Conservation (phyloP, 371 early-diverging fungal genomes). For the Circinella umbellata region DNA sequence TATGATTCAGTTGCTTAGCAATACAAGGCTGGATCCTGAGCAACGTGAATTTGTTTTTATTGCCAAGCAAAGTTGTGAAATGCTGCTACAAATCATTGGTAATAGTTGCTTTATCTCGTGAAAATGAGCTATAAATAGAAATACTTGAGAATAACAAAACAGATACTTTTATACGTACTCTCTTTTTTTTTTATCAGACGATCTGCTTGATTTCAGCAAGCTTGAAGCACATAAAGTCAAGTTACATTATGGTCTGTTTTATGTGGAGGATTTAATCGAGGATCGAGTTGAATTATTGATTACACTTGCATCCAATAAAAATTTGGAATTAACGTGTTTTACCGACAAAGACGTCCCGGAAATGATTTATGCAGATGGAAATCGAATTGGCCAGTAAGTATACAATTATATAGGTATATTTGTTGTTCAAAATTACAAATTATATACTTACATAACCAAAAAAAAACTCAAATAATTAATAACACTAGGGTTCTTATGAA, state of each 20-base stretch:
- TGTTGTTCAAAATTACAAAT: too few species aligned
- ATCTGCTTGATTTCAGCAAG: slow-evolving; percentile 67
- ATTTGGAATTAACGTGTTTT: slow-evolving; percentile 55
- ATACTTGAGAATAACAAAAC: too few species aligned
- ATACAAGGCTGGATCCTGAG: slow-evolving; percentile 56
- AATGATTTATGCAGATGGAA: slow-evolving; percentile 54
- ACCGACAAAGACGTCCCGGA: slow-evolving; percentile 43
- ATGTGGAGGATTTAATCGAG: slow-evolving; percentile 59
- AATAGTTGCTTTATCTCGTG: not conserved
- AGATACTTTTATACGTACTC: too few species aligned
- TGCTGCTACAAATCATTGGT: slow-evolving; percentile 64
- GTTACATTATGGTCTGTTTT: slow-evolving; percentile 54
- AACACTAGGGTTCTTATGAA: slow-evolving; percentile 44
- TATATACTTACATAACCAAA: too few species aligned
- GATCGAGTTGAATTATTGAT: slow-evolving; percentile 61
- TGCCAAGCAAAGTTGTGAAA: slow-evolving; percentile 65
- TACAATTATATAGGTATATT: not conserved
- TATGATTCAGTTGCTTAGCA: slow-evolving; percentile 60
- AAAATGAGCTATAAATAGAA: too few species aligned
- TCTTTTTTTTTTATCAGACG: slow-evolving; percentile 30
- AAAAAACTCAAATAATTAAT: not conserved
- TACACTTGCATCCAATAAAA: slow-evolving; percentile 55
- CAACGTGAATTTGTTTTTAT: slow-evolving; percentile 66
- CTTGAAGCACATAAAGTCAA: slow-evolving; percentile 67
- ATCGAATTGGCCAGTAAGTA: slow-evolving; percentile 49